These are phyloP conservation scores for Mucor irregularis DNA, from an alignment of 371 early-diverging fungal genomes.

Conservation along the genomic window DNA sequence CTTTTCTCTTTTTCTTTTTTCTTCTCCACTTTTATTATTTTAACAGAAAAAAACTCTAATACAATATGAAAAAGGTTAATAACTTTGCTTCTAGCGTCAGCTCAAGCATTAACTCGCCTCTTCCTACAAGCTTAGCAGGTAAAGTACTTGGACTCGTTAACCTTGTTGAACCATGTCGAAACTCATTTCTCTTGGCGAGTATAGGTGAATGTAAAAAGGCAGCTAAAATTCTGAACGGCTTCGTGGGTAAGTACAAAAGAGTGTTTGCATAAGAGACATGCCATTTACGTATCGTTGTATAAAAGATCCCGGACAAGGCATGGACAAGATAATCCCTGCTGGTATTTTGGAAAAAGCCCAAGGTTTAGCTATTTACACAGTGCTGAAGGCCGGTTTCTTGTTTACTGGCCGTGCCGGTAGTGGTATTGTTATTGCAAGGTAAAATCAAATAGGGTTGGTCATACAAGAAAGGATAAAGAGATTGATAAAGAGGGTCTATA, in stretches of 20 bases:
- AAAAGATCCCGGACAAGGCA: slow-evolving; percentile 63
- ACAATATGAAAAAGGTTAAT: slow-evolving; percentile 29
- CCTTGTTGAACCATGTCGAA: not conserved
- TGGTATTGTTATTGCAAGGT: slow-evolving; percentile 88
- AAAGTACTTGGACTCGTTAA: not conserved
- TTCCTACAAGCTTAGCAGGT: slow-evolving; percentile 63
- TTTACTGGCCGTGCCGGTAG: slow-evolving; percentile 93
- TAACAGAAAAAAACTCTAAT: too few species aligned
- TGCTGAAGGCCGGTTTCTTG: slow-evolving; percentile 91
- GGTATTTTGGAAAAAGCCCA: slow-evolving; percentile 76
- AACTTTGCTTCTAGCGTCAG: slow-evolving; percentile 19
- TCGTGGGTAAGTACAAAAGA: slow-evolving; percentile 53
- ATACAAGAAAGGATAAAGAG: not conserved
- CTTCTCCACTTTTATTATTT: too few species aligned
- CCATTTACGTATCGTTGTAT: not conserved
- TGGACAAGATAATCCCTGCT: slow-evolving; percentile 77
- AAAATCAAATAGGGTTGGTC: not conserved
- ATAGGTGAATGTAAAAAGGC: slow-evolving; percentile 75
- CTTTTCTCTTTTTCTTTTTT: too few species aligned
- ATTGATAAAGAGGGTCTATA: slow-evolving; percentile 11
- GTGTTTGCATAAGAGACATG: not conserved
- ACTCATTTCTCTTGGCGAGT: not conserved
- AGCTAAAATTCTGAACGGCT: slow-evolving; percentile 75
- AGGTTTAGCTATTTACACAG: slow-evolving; percentile 91
- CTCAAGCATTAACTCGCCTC: slow-evolving; percentile 54